Evolutionary conservation across 805 yeast genomes (phyloP).

Genomic region (Zygosaccharomyces kombuchaensis): DNA sequence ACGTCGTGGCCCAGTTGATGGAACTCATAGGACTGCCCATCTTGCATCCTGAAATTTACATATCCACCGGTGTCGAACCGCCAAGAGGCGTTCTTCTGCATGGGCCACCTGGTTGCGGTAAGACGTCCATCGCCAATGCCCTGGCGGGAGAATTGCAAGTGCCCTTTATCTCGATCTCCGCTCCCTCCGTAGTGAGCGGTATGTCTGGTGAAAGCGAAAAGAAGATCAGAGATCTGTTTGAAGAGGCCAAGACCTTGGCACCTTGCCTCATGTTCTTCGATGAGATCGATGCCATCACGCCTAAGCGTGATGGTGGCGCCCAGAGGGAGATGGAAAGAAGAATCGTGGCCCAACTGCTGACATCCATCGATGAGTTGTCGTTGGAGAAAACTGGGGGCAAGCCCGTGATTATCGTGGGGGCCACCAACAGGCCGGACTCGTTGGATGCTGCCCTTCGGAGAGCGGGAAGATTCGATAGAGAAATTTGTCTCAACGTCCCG

Average conservation of each 20-base stretch:
- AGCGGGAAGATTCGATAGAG: constrained; percentile 95
- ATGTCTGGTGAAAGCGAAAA: constrained; percentile 99
- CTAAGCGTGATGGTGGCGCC: constrained; percentile 90
- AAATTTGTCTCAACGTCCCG: constrained; percentile 92
- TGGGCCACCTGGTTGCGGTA: constrained; percentile 99
- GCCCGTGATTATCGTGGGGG: constrained; percentile 92
- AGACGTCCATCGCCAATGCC: constrained; percentile 93
- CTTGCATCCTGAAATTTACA: constrained; percentile 86
- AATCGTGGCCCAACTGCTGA: constrained; percentile 90
- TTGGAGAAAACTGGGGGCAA: constrained; percentile 85
- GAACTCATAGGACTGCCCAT: constrained; percentile 91
- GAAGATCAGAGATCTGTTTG: constrained; percentile 86
- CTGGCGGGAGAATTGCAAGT: constrained; percentile 92
- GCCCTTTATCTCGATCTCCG: constrained; percentile 85
- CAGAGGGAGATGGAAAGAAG: constrained; percentile 97
- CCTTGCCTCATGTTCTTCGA: constrained; percentile 93
- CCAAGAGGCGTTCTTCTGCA: constrained; percentile 91
- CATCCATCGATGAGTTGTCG: constrained; percentile 90
- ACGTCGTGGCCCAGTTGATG: constrained; percentile 77
- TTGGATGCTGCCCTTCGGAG: constrained; percentile 91
- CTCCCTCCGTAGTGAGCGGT: constrained; percentile 95
- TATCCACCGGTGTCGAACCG: constrained; percentile 87
- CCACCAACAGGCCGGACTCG: constrained; percentile 95
- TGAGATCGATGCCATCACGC: constrained; percentile 97
- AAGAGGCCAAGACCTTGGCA: constrained; percentile 84